phyloP scores from a whole-genome alignment of 1,284 basidiomycete genomes.

The Gymnopus androsaceus region DNA sequence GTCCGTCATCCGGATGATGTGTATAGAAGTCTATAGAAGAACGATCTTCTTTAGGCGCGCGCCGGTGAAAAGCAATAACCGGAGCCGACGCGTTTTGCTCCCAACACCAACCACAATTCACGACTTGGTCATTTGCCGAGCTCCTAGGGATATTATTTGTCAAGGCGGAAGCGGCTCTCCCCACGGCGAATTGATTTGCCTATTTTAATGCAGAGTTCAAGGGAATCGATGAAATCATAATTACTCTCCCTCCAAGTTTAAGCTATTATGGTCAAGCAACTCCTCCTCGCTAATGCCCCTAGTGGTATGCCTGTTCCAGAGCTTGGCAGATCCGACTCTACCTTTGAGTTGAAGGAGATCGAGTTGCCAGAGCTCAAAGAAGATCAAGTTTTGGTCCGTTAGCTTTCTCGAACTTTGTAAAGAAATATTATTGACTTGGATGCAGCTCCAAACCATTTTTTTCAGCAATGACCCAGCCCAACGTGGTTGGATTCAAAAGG shows the following conservation, averaged over 20 bases:
- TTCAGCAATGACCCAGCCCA: constrained; percentile 8
- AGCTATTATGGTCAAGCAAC: constrained; percentile 8
- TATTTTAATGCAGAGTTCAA: no score
- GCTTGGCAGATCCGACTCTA: background rate
- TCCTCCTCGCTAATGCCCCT: constrained; percentile 1
- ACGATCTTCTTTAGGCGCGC: no score
- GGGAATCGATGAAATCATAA: background rate
- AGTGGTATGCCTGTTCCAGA: background rate
- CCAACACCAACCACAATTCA: no score
- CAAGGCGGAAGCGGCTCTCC: no score
- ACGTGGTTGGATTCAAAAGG: background rate
- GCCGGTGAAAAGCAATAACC: no score
- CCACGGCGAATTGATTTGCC: no score
- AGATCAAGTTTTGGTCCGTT: constrained; percentile 2
- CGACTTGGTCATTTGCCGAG: no score
- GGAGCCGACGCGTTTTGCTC: no score
- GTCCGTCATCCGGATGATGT: no score
- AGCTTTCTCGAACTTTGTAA: background rate
- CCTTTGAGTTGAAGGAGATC: background rate
- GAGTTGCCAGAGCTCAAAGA: constrained; percentile 2
- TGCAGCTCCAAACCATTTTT: constrained; percentile 1
- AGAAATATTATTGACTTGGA: no score
- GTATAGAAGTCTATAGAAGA: no score
- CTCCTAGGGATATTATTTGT: no score
- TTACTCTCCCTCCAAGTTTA: background rate